Evolutionary conservation across 2,329 filamentous ascomycete species (phyloP), one percentile per base, ranked within the genome.

Genomic region (Eurotiales sp.): DNA sequence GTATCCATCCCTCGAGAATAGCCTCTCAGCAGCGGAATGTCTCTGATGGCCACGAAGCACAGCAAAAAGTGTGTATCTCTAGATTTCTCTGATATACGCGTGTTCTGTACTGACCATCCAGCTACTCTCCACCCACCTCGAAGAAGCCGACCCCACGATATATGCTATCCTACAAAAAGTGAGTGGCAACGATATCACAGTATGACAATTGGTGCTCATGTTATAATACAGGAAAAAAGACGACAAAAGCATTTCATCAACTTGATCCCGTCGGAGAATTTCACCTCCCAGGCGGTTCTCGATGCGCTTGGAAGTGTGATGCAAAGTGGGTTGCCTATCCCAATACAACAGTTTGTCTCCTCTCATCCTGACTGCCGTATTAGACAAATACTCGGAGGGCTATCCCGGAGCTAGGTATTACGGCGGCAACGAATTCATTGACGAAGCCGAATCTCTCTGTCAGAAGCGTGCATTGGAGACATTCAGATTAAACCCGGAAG

Each of bases 181-280:
- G 15, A 40, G 42, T 41, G 11, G 12, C 30, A 22, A 17, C 19
- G 17, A 19, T 21, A 7, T 12, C 12, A 21, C 10, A 25, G 29
- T 6, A 17, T 25, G 7, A 17, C 12, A 10, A 25, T 27, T 23
- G 25, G n/a, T 41, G 49, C 29, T 37, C 30, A 45, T 22, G 21
- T 10, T 17, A 46, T 32, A 27, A 7, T 49, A 46, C 61, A 96
- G 89, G 93, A 99, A 78, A 97, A 97, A 82, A 82, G 81, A 60
- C 83, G 93, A 61, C 93, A 99, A 73, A 95, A 96, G 73, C 90
- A 97, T 72, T 99, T 96, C 66, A 96, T 99, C 76, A 97, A 97
- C 72, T 79, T 96, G 52, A 96, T 96, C 59, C 90, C 90, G 17
- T 96, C 90, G 6, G 90, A 96, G 74, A 96, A 96, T 76, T 95